Conservation (phyloP, 306 rosid species). For the Fragaria ananassa region DNA sequence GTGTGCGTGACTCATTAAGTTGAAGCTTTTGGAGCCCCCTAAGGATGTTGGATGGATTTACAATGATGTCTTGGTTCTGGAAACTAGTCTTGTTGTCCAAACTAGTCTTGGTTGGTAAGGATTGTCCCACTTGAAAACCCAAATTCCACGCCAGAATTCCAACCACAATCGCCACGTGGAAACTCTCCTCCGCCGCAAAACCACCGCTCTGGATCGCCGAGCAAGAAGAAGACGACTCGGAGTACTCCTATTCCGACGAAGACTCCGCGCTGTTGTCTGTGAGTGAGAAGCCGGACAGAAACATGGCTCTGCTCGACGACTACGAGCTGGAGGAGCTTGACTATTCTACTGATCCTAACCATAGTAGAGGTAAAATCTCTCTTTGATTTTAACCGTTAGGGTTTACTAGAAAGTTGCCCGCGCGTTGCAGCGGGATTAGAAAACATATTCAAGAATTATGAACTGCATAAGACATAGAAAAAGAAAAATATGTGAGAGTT, state of each 20-base stretch:
- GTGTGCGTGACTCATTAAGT: too few relatives aligned
- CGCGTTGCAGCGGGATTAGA: too few relatives aligned
- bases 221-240: constrained; percentile 31
- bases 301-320: constrained; percentile 64
- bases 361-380: constrained; percentile 59
- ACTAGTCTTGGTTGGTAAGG: too few relatives aligned
- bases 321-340: constrained; percentile 77
- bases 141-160: constrained; percentile 23
- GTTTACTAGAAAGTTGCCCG: too few relatives aligned
- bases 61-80: too few relatives aligned
- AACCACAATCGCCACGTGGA: constrained; percentile 20
- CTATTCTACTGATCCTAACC: constrained; percentile 42
- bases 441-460: too few relatives aligned
- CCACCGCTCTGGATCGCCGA: constrained; percentile 27
- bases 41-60: too few relatives aligned
- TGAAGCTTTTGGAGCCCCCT: too few relatives aligned
- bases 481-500: too few relatives aligned
- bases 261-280: constrained; percentile 71
- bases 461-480: too few relatives aligned
- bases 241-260: constrained; percentile 48
- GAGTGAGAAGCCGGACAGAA: constrained; percentile 77
- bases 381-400: neutral
- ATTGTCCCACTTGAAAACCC: constrained; percentile 18
- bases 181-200: constrained; percentile 15
- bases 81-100: too few relatives aligned